A percentile compares a stretch with the other conserved stretches of the same genome.
Conservation (phyloP, 23 red algal genomes). For the Cyanidioschyzon merolae region DNA sequence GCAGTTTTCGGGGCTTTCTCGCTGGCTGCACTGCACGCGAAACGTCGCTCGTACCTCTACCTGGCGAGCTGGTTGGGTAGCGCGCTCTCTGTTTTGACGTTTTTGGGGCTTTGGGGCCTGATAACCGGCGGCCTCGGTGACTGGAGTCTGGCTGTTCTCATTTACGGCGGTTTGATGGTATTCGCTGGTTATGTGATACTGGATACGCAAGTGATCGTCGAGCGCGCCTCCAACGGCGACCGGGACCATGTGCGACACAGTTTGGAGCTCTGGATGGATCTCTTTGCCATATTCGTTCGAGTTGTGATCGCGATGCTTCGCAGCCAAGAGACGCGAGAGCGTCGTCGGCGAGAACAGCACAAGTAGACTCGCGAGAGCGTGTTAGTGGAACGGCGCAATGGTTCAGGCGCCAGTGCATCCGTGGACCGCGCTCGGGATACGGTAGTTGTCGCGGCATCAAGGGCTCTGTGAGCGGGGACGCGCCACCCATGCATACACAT, state of each 20-base stretch:
- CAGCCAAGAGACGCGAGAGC: constrained; percentile 24
- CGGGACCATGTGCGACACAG: constrained; percentile 53
- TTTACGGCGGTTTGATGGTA: constrained; percentile 67
- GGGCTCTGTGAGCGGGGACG: too few relatives aligned
- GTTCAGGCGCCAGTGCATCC: too few relatives aligned
- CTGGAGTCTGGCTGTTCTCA: constrained; percentile 8
- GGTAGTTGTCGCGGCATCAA: too few relatives aligned
- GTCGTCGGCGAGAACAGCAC: background rate
- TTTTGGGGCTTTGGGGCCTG: constrained; percentile 23
- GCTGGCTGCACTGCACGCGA: constrained; percentile 44
- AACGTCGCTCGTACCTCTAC: constrained; percentile 52
- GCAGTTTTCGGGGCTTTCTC: constrained; percentile 61
- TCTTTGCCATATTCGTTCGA: constrained; percentile 65
- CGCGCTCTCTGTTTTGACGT: constrained; percentile 36
- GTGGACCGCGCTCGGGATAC: too few relatives aligned
- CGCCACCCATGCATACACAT: too few relatives aligned
- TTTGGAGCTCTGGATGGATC: constrained; percentile 68
- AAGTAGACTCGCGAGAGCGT: background rate
- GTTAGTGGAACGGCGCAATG: too few relatives aligned
- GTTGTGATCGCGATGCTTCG: constrained; percentile 62
- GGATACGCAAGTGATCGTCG: constrained; percentile 84
- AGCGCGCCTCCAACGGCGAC: constrained; percentile 52
- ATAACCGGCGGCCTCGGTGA: constrained; percentile 17
- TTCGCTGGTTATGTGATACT: constrained; percentile 90
- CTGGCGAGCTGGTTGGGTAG: constrained; percentile 39